phyloP scores from a whole-genome alignment of 1,284 basidiomycete species.

The Cutaneotrichosporon cavernicola region DNA sequence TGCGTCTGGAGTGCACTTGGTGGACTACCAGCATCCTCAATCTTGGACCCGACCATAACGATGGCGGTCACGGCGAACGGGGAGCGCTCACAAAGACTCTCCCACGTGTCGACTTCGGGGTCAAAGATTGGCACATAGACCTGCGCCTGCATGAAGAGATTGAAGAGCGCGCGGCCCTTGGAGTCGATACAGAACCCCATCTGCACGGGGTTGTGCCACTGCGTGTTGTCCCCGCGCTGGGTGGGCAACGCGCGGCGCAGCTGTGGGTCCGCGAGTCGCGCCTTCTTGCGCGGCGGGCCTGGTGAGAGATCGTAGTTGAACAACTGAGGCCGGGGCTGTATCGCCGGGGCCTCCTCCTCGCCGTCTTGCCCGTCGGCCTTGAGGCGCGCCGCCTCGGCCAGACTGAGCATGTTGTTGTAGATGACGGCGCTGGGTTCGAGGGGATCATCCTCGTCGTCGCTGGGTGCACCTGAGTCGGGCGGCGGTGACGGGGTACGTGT shows the following conservation, averaged over 20 bases:
- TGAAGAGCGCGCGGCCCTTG: slow-evolving; percentile 74
- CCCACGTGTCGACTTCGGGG: slow-evolving; percentile 69
- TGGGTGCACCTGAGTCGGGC: background rate
- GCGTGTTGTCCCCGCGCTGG: slow-evolving; percentile 35
- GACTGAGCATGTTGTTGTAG: slow-evolving; percentile 49
- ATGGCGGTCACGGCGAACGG: slow-evolving; percentile 62
- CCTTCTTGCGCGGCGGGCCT: slow-evolving; percentile 12
- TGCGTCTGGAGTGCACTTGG: slow-evolving; percentile 44
- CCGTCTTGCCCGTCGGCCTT: slow-evolving; percentile 36
- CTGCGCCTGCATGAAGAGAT: slow-evolving; percentile 71
- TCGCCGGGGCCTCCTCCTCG: slow-evolving; percentile 7
- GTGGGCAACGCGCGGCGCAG: slow-evolving; percentile 28
- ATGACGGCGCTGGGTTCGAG: slow-evolving; percentile 32
- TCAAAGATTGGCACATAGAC: slow-evolving; percentile 85
- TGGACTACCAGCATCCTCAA: slow-evolving; percentile 72
- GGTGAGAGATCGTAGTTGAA: slow-evolving; percentile 20
- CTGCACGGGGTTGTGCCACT: slow-evolving; percentile 41
- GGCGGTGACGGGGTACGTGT: background rate
- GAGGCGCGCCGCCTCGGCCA: slow-evolving; percentile 50
- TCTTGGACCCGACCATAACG: slow-evolving; percentile 79
- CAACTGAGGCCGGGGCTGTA: slow-evolving; percentile 12
- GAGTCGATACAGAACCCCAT: slow-evolving; percentile 66
- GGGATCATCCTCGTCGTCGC: slow-evolving; percentile 39
- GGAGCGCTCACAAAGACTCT: slow-evolving; percentile 49
- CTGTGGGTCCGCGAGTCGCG: slow-evolving; percentile 2